phyloP scores from a whole-genome alignment of 768 basidiomycete species.

The Asterophora lycoperdoides region DNA sequence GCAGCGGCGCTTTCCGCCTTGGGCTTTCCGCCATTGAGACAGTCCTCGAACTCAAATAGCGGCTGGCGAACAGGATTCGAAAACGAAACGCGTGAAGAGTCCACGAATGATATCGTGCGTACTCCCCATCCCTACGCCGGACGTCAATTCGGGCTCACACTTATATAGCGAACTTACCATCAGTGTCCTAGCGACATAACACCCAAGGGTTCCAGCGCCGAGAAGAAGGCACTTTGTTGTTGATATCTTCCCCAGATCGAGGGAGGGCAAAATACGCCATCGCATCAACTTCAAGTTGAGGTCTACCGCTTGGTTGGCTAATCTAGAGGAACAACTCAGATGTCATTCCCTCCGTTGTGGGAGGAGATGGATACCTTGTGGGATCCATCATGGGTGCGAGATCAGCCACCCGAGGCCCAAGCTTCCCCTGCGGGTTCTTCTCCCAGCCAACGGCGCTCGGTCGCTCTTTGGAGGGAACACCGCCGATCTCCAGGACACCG shows the following conservation, averaged over 20 bases:
- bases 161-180: slow-evolving; percentile 55
- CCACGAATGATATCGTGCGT: slow-evolving; percentile 87
- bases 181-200: slow-evolving; percentile 88
- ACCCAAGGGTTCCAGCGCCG: slow-evolving; percentile 95
- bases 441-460: slow-evolving; percentile 93
- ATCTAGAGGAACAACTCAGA: slow-evolving; percentile 36
- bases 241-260: slow-evolving; percentile 86
- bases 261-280: slow-evolving; percentile 88
- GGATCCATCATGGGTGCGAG: slow-evolving; percentile 98
- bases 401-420: slow-evolving; percentile 85
- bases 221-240: slow-evolving; percentile 77
- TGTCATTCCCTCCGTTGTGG: background rate
- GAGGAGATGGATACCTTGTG: slow-evolving; percentile 41
- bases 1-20: slow-evolving; percentile 92
- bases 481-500: slow-evolving; percentile 43
- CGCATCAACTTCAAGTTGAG: slow-evolving; percentile 97
- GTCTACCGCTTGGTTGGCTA: slow-evolving; percentile 97
- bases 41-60: slow-evolving; percentile 93
- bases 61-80: slow-evolving; percentile 98
- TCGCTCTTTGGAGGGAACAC: slow-evolving; percentile 19
- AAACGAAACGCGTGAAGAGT: slow-evolving; percentile 89
- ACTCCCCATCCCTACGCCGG: slow-evolving; percentile 88
- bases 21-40: slow-evolving; percentile 85
- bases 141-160: background rate
- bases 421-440: slow-evolving; percentile 82